Conservation (phyloP, 2,329 filamentous ascomycete genomes). For the Fusarium pseudocircinatum region DNA sequence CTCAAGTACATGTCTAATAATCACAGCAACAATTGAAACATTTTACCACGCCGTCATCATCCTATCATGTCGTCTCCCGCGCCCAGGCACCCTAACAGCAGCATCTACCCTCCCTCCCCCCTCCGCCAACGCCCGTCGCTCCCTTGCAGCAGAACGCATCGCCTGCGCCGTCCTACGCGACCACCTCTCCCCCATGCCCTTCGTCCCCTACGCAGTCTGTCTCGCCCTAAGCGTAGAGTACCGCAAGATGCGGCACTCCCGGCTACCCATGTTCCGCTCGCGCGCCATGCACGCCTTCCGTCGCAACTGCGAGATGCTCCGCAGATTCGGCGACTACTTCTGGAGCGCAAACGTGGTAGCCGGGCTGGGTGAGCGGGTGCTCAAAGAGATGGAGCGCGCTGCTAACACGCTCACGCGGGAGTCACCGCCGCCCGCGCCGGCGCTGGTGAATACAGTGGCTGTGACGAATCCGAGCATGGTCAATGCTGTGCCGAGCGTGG, state of each 20-base stretch:
- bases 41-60: slow-evolving; percentile 73
- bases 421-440: slow-evolving; percentile 40
- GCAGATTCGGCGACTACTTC: slow-evolving; percentile 65
- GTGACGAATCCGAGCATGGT: slow-evolving; percentile 41
- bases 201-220: slow-evolving; percentile 70
- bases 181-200: slow-evolving; percentile 63
- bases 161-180: slow-evolving; percentile 63
- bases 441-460: neutral
- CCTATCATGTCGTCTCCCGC: slow-evolving; percentile 66
- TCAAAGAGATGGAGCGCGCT: slow-evolving; percentile 66
- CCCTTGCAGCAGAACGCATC: slow-evolving; percentile 66
- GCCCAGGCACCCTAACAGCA: slow-evolving; percentile 51
- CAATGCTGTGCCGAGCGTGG: slow-evolving; percentile 43
- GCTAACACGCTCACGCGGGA: slow-evolving; percentile 57
- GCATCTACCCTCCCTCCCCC: slow-evolving; percentile 57
- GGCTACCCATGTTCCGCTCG: slow-evolving; percentile 65
- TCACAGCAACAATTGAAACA: slow-evolving; percentile 66
- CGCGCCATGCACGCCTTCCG: slow-evolving; percentile 65
- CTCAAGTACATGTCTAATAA: slow-evolving; percentile 25
- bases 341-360: slow-evolving; percentile 66
- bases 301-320: slow-evolving; percentile 63
- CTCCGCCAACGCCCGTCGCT: slow-evolving; percentile 65
- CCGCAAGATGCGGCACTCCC: slow-evolving; percentile 70
- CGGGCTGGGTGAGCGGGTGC: slow-evolving; percentile 63
- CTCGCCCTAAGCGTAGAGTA: slow-evolving; percentile 70